Evolutionary conservation across 2,329 filamentous ascomycete species (phyloP).

Genomic region (Monilinia polystroma): DNA sequence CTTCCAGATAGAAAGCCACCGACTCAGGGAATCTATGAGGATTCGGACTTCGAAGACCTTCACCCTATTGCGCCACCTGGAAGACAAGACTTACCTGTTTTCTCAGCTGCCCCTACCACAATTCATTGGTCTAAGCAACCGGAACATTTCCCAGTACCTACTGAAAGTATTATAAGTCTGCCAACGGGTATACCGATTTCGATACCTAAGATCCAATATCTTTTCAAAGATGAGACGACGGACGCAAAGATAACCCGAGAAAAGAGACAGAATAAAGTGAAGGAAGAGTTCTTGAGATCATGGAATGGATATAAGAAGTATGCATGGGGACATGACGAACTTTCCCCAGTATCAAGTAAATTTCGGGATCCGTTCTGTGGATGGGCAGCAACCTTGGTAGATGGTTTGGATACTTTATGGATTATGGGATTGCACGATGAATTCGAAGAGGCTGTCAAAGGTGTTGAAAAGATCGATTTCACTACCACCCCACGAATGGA

Average conservation of each 20-base stretch:
- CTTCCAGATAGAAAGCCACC: slow-evolving; percentile 36
- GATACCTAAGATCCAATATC: slow-evolving; percentile 75
- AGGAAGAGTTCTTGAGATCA: slow-evolving; percentile 70
- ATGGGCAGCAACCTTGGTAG: slow-evolving; percentile 86
- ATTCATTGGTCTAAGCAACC: slow-evolving; percentile 72
- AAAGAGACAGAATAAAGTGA: slow-evolving; percentile 65
- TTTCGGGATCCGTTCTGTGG: slow-evolving; percentile 82
- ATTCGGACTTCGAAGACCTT: slow-evolving; percentile 27
- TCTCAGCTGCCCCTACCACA: slow-evolving; percentile 29
- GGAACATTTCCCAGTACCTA: slow-evolving; percentile 75
- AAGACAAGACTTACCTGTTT: slow-evolving; percentile 32
- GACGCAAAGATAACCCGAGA: slow-evolving; percentile 61
- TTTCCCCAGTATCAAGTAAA: slow-evolving; percentile 67
- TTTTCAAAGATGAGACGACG: slow-evolving; percentile 65
- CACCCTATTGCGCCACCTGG: slow-evolving; percentile 37
- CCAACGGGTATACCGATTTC: slow-evolving; percentile 68
- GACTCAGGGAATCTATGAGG: slow-evolving; percentile 26
- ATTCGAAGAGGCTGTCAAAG: slow-evolving; percentile 73
- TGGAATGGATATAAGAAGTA: slow-evolving; percentile 80
- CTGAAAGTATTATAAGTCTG: slow-evolving; percentile 69
- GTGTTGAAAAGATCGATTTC: slow-evolving; percentile 76
- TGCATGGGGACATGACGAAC: slow-evolving; percentile 85
- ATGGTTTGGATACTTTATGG: slow-evolving; percentile 80
- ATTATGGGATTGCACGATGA: slow-evolving; percentile 79
- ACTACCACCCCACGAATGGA: slow-evolving; percentile 64